A percentile compares a stretch with the other conserved stretches of the same genome.
phyloP scores from a whole-genome alignment of 208 protist genomes.

The Entamoeba dispar region DNA sequence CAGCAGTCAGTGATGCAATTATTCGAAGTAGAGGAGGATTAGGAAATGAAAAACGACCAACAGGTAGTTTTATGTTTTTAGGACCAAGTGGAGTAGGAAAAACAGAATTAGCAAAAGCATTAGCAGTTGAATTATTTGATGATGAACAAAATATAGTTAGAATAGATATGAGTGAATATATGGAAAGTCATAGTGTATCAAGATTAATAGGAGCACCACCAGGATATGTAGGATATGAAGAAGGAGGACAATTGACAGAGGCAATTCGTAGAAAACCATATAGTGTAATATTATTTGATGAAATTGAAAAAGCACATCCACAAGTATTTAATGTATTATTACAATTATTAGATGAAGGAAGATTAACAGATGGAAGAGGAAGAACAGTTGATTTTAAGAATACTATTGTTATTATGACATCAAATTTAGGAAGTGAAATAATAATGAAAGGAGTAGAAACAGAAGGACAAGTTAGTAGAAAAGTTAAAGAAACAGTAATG shows the following conservation, averaged over 20 bases:
- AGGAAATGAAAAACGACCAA: too few species aligned
- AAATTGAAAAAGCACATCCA: too few species aligned
- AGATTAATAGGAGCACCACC: conserved; percentile 83
- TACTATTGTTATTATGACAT: conserved; percentile 85
- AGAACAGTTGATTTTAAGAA: conserved; percentile 83
- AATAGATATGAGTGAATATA: conserved; percentile 96
- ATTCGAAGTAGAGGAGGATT: too few species aligned
- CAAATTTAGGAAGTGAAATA: conserved; percentile 77
- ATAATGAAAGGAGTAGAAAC: conserved; percentile 89
- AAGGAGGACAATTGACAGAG: too few species aligned
- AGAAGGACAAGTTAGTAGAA: too few species aligned
- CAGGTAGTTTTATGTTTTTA: too few species aligned
- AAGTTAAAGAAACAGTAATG: too few species aligned
- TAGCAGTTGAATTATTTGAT: too few species aligned
- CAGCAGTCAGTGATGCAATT: too few species aligned
- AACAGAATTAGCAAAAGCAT: conserved; percentile 76
- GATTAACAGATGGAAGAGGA: conserved; percentile 81
- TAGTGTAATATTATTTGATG: too few species aligned
- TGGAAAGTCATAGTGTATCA: conserved; percentile 72
- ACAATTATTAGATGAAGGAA: conserved; percentile 88
- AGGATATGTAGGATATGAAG: conserved; percentile 88
- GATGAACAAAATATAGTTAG: too few species aligned
- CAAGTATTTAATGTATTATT: conserved; percentile 73
- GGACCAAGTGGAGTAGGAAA: conserved; percentile 69
- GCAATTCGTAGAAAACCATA: too few species aligned